Evolutionary conservation across 2,329 filamentous ascomycete genomes (phyloP).

Genomic region (Phyllosticta ampelicida): DNA sequence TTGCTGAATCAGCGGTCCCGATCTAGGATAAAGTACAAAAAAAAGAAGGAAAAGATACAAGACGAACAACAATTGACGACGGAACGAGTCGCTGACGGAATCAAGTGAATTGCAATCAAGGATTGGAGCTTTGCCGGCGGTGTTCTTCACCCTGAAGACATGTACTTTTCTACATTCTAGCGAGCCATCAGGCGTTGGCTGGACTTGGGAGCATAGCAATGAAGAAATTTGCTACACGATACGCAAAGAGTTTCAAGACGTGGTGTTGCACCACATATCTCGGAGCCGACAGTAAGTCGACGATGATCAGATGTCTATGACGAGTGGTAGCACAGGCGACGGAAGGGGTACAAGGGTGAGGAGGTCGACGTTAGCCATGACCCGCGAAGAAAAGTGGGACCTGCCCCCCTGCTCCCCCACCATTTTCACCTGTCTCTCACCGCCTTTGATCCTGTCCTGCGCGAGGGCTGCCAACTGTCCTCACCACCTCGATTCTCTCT

Average conservation of each 20-base stretch:
- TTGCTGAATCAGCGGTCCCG: too few relatives aligned
- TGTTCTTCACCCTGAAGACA: neutral
- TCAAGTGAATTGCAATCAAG: too few relatives aligned
- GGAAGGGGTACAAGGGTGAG: neutral
- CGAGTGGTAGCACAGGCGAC: neutral
- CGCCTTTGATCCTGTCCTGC: neutral
- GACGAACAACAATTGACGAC: too few relatives aligned
- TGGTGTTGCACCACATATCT: neutral
- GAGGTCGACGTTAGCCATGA: too few relatives aligned
- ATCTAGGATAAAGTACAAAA: too few relatives aligned
- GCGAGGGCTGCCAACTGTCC: constrained; percentile 7
- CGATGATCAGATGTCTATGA: neutral
- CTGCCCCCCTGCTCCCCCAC: too few relatives aligned
- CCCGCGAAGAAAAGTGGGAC: too few relatives aligned
- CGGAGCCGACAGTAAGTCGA: neutral
- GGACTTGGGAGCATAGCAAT: neutral
- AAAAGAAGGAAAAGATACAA: too few relatives aligned
- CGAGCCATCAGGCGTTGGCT: neutral
- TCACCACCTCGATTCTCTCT: neutral
- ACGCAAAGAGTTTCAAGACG: neutral
- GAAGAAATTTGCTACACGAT: neutral
- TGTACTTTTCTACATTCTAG: neutral
- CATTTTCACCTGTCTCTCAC: too few relatives aligned
- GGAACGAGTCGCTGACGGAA: too few relatives aligned
- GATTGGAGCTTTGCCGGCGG: too few relatives aligned